Evolutionary conservation across 1,284 basidiomycete genomes (phyloP).

Genomic region (Malassezia furfur): DNA sequence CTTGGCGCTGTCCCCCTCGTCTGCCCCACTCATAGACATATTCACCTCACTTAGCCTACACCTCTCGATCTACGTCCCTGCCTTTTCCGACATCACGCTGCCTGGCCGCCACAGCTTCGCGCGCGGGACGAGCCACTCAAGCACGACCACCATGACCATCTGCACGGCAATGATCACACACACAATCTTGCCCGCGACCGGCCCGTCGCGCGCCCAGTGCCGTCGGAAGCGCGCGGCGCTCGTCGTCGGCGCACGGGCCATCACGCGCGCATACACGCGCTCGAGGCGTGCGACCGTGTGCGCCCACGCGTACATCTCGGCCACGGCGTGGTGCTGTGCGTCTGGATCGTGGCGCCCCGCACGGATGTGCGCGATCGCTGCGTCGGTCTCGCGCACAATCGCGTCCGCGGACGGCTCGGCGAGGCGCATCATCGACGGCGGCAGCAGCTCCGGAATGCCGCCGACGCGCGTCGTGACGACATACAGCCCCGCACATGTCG

Average conservation of each 20-base stretch:
- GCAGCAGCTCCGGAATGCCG: slow-evolving; percentile 89
- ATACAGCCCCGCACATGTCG: slow-evolving; percentile 85
- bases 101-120: too few relatives aligned
- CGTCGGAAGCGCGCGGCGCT: slow-evolving; percentile 24
- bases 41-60: too few relatives aligned
- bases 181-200: slow-evolving; percentile 66
- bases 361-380: slow-evolving; percentile 66
- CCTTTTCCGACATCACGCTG: too few relatives aligned
- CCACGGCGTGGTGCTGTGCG: slow-evolving; percentile 67
- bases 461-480: slow-evolving; percentile 90
- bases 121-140: slow-evolving; percentile 58
- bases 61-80: too few relatives aligned
- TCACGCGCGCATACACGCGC: slow-evolving; percentile 64
- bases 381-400: slow-evolving; percentile 68
- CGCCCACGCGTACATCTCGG: slow-evolving; percentile 77
- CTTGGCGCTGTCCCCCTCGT: too few relatives aligned
- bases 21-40: too few relatives aligned
- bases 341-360: slow-evolving; percentile 65
- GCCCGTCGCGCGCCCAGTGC: slow-evolving; percentile 52
- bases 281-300: slow-evolving; percentile 74
- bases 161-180: slow-evolving; percentile 68
- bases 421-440: slow-evolving; percentile 85
- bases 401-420: slow-evolving; percentile 71
- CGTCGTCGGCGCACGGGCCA: slow-evolving; percentile 48
- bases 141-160: slow-evolving; percentile 64